phyloP scores from a whole-genome alignment of 2,329 filamentous ascomycete species.

The Balansia obtecta region DNA sequence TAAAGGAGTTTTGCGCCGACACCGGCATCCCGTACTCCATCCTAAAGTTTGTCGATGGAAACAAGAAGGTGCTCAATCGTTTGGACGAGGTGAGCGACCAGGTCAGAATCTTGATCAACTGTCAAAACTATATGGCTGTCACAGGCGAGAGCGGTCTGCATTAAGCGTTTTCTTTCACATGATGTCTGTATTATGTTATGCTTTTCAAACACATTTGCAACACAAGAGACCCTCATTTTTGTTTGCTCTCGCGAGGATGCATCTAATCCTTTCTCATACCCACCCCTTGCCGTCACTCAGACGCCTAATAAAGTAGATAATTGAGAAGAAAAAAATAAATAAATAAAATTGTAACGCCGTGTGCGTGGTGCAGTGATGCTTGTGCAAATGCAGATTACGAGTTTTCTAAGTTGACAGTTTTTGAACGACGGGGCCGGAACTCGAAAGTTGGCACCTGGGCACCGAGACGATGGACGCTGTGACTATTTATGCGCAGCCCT shows the following conservation, averaged over 20 bases:
- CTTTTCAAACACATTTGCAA: not conserved
- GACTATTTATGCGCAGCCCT: no score
- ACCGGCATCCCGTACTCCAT: constrained; percentile 50
- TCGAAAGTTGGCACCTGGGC: no score
- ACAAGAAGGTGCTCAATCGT: constrained; percentile 34
- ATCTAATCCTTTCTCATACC: not conserved
- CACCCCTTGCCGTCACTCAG: not conserved
- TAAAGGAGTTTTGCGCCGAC: constrained; percentile 52
- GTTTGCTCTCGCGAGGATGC: not conserved
- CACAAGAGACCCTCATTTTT: not conserved
- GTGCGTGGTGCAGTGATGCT: no score
- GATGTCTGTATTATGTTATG: not conserved
- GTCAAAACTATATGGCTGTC: constrained; percentile 37
- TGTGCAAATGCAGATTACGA: no score
- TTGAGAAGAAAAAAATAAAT: no score
- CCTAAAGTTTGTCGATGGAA: constrained; percentile 49
- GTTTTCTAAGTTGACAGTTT: no score
- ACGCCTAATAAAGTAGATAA: not conserved
- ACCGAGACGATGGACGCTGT: no score
- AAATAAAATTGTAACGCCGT: no score
- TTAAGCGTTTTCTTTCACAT: constrained; percentile 1
- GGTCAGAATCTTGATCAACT: constrained; percentile 45
- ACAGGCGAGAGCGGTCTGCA: constrained; percentile 31
- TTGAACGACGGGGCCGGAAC: no score
- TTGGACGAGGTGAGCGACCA: constrained; percentile 49